Evolutionary conservation across 2,329 filamentous ascomycete genomes (phyloP).

Genomic region (Didymella exigua): DNA sequence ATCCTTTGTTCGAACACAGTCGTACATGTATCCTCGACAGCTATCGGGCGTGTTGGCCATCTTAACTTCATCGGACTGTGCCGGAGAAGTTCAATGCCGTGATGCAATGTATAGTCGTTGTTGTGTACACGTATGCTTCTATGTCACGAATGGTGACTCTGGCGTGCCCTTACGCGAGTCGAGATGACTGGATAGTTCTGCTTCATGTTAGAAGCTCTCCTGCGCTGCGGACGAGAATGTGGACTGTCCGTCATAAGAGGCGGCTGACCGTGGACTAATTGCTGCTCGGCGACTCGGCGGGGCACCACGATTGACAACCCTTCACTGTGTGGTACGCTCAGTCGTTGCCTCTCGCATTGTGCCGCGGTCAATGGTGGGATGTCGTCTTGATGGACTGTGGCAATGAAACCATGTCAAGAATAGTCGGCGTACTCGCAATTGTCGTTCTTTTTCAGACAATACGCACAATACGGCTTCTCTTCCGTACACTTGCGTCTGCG

Average conservation of each 20-base stretch:
- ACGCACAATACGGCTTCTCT: constrained; percentile 37
- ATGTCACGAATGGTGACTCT: too few species aligned
- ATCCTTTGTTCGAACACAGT: background rate
- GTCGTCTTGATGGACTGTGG: background rate
- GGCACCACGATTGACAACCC: background rate
- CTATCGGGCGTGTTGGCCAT: background rate
- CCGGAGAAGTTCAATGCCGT: background rate
- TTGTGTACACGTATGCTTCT: background rate
- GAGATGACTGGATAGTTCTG: too few species aligned
- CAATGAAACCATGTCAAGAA: constrained; percentile 10
- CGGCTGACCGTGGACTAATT: background rate
- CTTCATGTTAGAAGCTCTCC: background rate
- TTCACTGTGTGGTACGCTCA: background rate
- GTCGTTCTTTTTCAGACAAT: constrained; percentile 38
- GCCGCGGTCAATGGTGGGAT: background rate
- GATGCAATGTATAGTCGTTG: background rate
- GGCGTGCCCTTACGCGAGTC: background rate
- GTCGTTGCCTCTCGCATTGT: background rate
- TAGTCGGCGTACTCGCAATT: constrained; percentile 36
- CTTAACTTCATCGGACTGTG: background rate
- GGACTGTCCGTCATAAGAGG: background rate
- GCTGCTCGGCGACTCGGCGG: background rate
- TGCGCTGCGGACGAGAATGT: background rate
- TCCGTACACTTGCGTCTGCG: constrained; percentile 42
- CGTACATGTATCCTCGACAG: background rate